Percentiles rank a stretch among this genome's conserved stretches.
These are phyloP conservation scores for Sphaerostilbella broomeana DNA, from an alignment of 2,329 filamentous ascomycete genomes.

Conservation along the genomic window DNA sequence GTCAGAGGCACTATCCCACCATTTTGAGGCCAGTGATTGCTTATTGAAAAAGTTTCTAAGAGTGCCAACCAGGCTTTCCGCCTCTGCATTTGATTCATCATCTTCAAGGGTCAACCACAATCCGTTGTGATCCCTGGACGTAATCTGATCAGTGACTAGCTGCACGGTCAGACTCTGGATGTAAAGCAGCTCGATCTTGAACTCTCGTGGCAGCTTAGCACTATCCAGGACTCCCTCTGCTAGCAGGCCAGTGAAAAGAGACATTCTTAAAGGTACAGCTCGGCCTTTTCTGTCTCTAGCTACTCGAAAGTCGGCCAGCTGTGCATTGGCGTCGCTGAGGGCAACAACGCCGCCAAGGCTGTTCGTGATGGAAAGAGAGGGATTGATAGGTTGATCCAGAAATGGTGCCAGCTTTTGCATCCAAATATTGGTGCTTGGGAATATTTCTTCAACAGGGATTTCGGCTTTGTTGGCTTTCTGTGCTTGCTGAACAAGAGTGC, in stretches of 20 bases:
- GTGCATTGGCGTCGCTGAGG: slow-evolving; percentile 36
- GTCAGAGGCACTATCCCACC: slow-evolving; percentile 33
- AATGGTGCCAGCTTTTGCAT: slow-evolving; percentile 51
- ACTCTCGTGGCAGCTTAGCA: slow-evolving; percentile 32
- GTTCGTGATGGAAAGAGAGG: slow-evolving; percentile 67
- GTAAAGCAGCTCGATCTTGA: slow-evolving; percentile 45
- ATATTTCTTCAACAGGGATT: slow-evolving; percentile 38
- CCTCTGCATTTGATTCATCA: slow-evolving; percentile 30
- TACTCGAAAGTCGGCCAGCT: slow-evolving; percentile 23
- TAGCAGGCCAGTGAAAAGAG: slow-evolving; percentile 60
- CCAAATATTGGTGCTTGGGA: slow-evolving; percentile 64
- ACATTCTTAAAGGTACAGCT: slow-evolving; percentile 68
- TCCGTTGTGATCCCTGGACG: slow-evolving; percentile 35
- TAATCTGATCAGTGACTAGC: slow-evolving; percentile 49
- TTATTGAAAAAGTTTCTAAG: slow-evolving; percentile 32
- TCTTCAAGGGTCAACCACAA: slow-evolving; percentile 40
- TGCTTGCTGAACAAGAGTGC: slow-evolving; percentile 27
- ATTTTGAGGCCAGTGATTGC: slow-evolving; percentile 26
- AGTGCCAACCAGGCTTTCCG: slow-evolving; percentile 38
- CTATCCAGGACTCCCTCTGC: slow-evolving; percentile 38
- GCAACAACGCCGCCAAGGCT: slow-evolving; percentile 64
- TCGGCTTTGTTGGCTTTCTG: slow-evolving; percentile 26
- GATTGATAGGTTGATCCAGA: slow-evolving; percentile 45
- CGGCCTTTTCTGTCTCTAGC: slow-evolving; percentile 61
- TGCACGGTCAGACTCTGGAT: slow-evolving; percentile 45